A percentile compares a stretch with the other conserved stretches of the same genome.
Conservation (phyloP, 441 rosid genomes). For the Aleurites moluccanus region DNA sequence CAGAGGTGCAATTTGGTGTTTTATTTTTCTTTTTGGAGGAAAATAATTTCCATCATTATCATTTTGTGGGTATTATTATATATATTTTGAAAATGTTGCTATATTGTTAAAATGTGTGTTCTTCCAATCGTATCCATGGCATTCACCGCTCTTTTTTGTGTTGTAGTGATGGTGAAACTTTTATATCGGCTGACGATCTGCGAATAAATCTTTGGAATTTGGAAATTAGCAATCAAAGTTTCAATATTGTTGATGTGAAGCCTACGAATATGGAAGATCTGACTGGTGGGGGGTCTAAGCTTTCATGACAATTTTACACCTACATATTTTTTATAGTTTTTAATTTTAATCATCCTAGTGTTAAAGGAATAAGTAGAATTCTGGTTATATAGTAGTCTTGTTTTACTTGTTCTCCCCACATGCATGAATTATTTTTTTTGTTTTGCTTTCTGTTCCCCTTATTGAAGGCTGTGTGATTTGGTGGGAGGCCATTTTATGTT, state of each 20-base stretch:
- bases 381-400: not conserved
- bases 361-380: not conserved
- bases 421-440: not conserved
- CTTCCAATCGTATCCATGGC: not conserved
- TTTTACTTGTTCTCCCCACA: not conserved
- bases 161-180: conserved; percentile 83
- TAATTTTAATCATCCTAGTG: not conserved
- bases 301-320: not conserved
- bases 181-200: conserved; percentile 89
- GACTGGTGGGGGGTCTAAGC: conserved; percentile 50
- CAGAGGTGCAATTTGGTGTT: not conserved
- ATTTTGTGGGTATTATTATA: not conserved
- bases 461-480: not conserved
- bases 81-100: not conserved
- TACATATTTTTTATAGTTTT: not conserved
- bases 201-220: conserved; percentile 92
- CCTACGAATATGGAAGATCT: conserved; percentile 94
- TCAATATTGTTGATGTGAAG: conserved; percentile 87
- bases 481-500: not conserved
- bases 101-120: not conserved
- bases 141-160: not conserved
- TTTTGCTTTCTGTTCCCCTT: not conserved
- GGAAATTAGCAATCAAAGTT: conserved; percentile 86
- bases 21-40: not conserved
- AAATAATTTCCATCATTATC: not conserved